Conservation (phyloP, 306 rosid genomes). For the Medicago arabica region DNA sequence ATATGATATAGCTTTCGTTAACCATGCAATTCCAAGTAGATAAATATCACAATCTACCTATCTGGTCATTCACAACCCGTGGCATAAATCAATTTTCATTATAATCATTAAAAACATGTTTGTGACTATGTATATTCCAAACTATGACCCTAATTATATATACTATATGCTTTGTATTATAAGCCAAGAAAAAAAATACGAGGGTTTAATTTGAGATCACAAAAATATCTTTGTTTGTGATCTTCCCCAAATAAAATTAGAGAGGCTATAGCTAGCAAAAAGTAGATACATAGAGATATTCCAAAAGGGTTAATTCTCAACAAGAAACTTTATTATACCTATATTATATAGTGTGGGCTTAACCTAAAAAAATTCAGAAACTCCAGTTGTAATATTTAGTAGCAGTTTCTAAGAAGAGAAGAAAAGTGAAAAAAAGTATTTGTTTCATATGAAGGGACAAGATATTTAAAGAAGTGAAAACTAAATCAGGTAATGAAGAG, state of each 20-base stretch:
- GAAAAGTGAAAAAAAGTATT: conserved; percentile 4
- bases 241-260: neutral
- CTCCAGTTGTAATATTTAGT: conserved; percentile 40
- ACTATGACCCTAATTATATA: neutral
- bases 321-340: conserved; percentile 9
- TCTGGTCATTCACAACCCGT: conserved; percentile 11
- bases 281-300: neutral
- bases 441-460: conserved; percentile 41
- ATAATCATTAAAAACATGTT: neutral
- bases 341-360: conserved; percentile 7
- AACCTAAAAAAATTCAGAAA: conserved; percentile 3
- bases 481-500: conserved; percentile 44
- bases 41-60: neutral
- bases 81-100: neutral
- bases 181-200: neutral
- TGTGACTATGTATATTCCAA: neutral
- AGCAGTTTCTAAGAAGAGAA: conserved; percentile 20
- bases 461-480: conserved; percentile 38
- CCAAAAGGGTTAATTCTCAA: neutral
- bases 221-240: conserved; percentile 31
- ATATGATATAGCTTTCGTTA: conserved; percentile 24
- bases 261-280: neutral
- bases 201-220: conserved; percentile 1
- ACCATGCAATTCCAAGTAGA: conserved; percentile 27
- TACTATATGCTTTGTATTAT: neutral